phyloP scores from a whole-genome alignment of 257 asterid species.

The Solanum corneliomulleri region DNA sequence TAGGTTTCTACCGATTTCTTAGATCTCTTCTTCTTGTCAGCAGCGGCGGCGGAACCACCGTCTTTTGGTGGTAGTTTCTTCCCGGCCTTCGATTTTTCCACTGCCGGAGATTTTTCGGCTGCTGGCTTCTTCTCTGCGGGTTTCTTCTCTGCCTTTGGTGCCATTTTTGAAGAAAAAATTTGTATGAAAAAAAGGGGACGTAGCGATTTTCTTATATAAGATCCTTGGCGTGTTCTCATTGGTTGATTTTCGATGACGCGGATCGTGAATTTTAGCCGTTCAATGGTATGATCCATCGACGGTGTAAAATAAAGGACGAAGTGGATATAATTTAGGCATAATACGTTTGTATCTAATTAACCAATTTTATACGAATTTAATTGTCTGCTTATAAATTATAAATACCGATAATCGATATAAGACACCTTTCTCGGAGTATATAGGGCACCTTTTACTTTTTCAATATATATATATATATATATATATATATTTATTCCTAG shows the following conservation, averaged over 20 bases:
- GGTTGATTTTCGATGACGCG: not conserved
- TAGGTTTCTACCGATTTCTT: not conserved
- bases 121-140: conserved; percentile 9
- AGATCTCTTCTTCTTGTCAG: not conserved
- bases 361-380: too few species aligned
- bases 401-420: too few species aligned
- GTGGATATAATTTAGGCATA: not conserved
- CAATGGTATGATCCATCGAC: not conserved
- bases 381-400: too few species aligned
- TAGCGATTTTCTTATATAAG: not conserved
- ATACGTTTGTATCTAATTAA: too few species aligned
- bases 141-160: conserved; percentile 16
- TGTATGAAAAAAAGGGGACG: not conserved
- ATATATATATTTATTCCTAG: too few species aligned
- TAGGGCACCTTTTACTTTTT: too few species aligned
- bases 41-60: not conserved
- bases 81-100: conserved; percentile 1
- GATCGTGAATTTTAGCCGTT: not conserved
- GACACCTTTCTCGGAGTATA: too few species aligned
- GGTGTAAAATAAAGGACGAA: not conserved
- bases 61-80: conserved; percentile 2
- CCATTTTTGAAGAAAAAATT: not conserved
- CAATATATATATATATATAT: too few species aligned
- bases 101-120: conserved; percentile 1
- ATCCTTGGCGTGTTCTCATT: not conserved